These are phyloP conservation scores for Suhomyces pyralidae DNA, from an alignment of 805 yeast species.

Conservation along the genomic window DNA sequence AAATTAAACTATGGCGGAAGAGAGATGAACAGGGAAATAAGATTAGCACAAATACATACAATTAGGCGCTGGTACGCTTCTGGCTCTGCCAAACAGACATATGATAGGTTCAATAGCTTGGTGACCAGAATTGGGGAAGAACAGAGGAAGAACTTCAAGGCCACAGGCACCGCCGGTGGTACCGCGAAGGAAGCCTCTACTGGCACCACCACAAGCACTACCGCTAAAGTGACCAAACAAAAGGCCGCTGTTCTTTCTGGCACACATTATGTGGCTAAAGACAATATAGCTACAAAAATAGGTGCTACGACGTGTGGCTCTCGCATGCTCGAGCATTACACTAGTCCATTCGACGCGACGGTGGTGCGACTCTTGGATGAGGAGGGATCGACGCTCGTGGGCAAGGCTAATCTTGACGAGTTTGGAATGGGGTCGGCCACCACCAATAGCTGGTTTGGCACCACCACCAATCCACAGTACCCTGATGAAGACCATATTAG, in stretches of 20 bases:
- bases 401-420: constrained; percentile 92
- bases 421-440: constrained; percentile 94
- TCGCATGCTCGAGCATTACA: constrained; percentile 51
- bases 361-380: constrained; percentile 52
- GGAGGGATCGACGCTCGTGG: constrained; percentile 55
- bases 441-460: constrained; percentile 53
- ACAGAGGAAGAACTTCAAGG: neutral
- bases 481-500: constrained; percentile 30
- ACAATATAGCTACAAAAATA: constrained; percentile 65
- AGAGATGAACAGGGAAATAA: neutral
- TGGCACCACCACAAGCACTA: neutral
- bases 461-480: constrained; percentile 52
- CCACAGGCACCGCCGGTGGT: neutral
- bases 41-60: neutral
- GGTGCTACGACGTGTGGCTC: constrained; percentile 83
- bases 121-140: neutral
- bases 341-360: constrained; percentile 81
- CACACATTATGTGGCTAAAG: constrained; percentile 49
- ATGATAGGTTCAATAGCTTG: constrained; percentile 3
- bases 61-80: neutral
- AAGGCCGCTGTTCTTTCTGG: neutral
- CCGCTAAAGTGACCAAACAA: neutral
- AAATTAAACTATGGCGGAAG: neutral
- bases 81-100: neutral
- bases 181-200: neutral